These are phyloP conservation scores for Henningerozyma blattae DNA, from an alignment of 805 yeast genomes.

Conservation along the genomic window DNA sequence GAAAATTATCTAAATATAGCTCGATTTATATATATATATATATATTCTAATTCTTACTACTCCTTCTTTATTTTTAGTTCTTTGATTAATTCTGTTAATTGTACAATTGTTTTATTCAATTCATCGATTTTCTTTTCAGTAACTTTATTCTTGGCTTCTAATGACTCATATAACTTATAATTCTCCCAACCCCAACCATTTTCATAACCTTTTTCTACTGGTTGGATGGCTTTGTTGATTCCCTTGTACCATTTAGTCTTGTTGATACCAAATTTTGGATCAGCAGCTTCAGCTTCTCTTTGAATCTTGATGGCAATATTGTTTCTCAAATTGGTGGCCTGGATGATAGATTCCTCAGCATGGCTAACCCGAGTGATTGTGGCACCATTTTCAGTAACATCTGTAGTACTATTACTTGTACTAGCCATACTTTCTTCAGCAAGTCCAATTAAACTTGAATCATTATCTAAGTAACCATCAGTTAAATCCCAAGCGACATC, in stretches of 20 bases:
- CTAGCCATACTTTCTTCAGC: slow-evolving; percentile 1
- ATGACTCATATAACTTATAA: background rate
- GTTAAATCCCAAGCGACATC: slow-evolving; percentile 76
- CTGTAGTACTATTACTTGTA: background rate
- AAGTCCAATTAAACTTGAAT: slow-evolving; percentile 20
- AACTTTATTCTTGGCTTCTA: background rate
- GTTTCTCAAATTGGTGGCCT: slow-evolving; percentile 26
- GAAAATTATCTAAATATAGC: too few relatives aligned
- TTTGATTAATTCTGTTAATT: slow-evolving; percentile 1
- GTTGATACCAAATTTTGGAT: slow-evolving; percentile 53
- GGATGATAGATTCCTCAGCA: slow-evolving; percentile 13
- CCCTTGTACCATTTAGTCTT: slow-evolving; percentile 40
- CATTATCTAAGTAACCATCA: slow-evolving; percentile 48
- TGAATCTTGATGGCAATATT: slow-evolving; percentile 32
- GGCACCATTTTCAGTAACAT: background rate
- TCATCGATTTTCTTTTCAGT: slow-evolving; percentile 1
- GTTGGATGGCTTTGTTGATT: slow-evolving; percentile 21
- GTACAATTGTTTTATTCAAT: slow-evolving; percentile 2
- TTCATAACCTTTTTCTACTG: background rate
- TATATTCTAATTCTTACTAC: background rate
- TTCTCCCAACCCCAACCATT: background rate
- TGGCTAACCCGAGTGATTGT: too few relatives aligned
- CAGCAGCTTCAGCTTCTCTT: slow-evolving; percentile 50
- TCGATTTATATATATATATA: too few relatives aligned
- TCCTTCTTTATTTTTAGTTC: background rate